phyloP scores from a whole-genome alignment of 2,329 filamentous ascomycete genomes.

The Verticillium longisporum region DNA sequence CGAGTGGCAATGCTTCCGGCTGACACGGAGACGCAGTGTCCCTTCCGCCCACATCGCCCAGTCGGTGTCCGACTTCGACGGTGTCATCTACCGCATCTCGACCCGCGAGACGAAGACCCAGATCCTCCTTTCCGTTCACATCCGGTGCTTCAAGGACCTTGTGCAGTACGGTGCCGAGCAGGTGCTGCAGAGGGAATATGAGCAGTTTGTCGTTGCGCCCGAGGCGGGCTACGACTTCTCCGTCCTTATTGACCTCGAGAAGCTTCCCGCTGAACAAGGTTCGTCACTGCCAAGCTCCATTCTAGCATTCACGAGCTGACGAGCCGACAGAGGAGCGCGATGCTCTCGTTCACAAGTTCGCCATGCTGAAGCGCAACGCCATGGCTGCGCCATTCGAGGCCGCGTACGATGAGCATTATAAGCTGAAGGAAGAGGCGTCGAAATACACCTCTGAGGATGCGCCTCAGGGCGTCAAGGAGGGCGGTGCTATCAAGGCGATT shows the following conservation, averaged over 20 bases:
- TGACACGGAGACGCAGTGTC: constrained; percentile 53
- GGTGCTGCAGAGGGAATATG: constrained; percentile 91
- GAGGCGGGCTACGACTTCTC: constrained; percentile 97
- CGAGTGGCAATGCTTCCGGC: constrained; percentile 19
- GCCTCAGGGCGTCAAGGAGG: constrained; percentile 82
- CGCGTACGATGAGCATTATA: constrained; percentile 88
- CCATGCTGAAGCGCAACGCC: constrained; percentile 91
- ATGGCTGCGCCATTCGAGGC: constrained; percentile 99
- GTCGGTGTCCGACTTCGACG: constrained; percentile 97
- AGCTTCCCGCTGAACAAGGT: constrained; percentile 75
- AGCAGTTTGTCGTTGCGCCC: constrained; percentile 77
- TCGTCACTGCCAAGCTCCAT: constrained; percentile 6
- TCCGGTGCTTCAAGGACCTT: constrained; percentile 91
- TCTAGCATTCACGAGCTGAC: background rate
- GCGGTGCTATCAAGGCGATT: constrained; percentile 89
- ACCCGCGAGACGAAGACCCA: constrained; percentile 90
- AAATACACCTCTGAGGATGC: constrained; percentile 92
- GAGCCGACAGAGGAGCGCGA: constrained; percentile 64
- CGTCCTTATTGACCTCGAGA: constrained; percentile 80
- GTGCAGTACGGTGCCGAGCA: constrained; percentile 88
- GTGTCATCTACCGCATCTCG: constrained; percentile 96
- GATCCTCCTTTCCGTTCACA: constrained; percentile 89
- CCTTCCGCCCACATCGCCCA: constrained; percentile 89
- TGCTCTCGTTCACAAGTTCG: constrained; percentile 79
- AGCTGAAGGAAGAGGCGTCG: constrained; percentile 78